Evolutionary conservation across 768 basidiomycete genomes (phyloP).

Genomic region (Xerocomellus dryophilus): DNA sequence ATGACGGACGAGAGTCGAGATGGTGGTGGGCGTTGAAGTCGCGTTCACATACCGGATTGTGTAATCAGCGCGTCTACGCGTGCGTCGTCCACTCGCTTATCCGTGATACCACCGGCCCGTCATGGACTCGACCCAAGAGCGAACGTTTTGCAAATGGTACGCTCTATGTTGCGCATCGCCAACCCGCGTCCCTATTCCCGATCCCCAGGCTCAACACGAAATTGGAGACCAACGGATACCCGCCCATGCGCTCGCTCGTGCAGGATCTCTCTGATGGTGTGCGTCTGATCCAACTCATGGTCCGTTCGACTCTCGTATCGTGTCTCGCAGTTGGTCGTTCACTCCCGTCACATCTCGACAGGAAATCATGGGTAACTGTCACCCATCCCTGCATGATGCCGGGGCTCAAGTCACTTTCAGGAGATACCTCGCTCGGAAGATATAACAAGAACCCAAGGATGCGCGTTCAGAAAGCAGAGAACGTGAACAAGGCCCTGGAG

Average conservation of each 20-base stretch:
- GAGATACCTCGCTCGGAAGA: conserved; percentile 88
- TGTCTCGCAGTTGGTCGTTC: background rate
- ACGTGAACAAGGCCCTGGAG: conserved; percentile 93
- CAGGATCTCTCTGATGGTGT: conserved; percentile 94
- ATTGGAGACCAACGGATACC: conserved; percentile 79
- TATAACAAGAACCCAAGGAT: conserved; percentile 90
- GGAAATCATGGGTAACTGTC: conserved; percentile 90
- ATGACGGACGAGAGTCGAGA: conserved; percentile 16
- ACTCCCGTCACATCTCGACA: conserved; percentile 31
- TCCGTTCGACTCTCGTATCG: conserved; percentile 31
- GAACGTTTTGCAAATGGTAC: conserved; percentile 92
- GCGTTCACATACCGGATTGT: conserved; percentile 29
- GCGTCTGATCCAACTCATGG: conserved; percentile 92
- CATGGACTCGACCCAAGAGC: conserved; percentile 52
- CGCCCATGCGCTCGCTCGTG: conserved; percentile 85
- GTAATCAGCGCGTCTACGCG: conserved; percentile 22
- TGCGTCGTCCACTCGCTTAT: too few species aligned
- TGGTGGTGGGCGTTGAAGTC: conserved; percentile 18
- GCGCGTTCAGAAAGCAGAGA: conserved; percentile 96
- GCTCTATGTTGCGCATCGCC: background rate
- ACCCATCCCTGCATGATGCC: conserved; percentile 2
- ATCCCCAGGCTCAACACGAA: conserved; percentile 87
- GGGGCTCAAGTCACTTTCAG: conserved; percentile 37
- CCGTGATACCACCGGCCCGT: too few species aligned
- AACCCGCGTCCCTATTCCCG: background rate